These are phyloP conservation scores for Jatropha multifida DNA, from an alignment of 441 rosid species.

Conservation along the genomic window DNA sequence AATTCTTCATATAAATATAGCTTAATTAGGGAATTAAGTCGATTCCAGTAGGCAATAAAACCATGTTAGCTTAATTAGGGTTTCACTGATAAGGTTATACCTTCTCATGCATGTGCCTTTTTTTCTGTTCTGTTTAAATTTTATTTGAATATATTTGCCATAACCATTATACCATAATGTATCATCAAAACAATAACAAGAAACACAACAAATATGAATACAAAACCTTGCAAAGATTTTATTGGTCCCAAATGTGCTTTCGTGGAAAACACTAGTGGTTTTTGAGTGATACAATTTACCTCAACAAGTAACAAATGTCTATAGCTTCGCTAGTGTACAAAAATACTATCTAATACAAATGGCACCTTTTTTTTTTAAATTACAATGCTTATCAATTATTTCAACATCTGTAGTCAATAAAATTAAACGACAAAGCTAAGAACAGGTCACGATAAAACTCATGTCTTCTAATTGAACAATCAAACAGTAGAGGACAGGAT, in stretches of 20 bases:
- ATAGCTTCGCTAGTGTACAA: background rate
- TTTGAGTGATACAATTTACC: conserved; percentile 8
- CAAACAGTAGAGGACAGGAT: conserved; percentile 15
- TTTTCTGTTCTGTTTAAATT: too few relatives aligned
- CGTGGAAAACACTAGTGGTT: background rate
- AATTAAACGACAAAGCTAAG: conserved; percentile 9
- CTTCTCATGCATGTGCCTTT: too few relatives aligned
- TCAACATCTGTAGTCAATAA: conserved; percentile 11
- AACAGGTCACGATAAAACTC: conserved; percentile 14
- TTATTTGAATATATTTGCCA: too few relatives aligned
- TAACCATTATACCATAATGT: background rate
- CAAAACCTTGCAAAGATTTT: background rate
- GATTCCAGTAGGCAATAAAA: too few relatives aligned
- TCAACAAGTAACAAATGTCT: background rate
- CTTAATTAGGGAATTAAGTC: conserved; percentile 23
- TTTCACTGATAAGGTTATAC: too few relatives aligned
- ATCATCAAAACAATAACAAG: background rate
- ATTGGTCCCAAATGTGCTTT: background rate
- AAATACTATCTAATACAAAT: background rate
- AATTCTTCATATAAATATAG: conserved; percentile 48
- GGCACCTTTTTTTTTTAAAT: background rate
- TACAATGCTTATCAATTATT: conserved; percentile 15
- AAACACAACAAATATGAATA: background rate
- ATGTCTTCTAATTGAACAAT: conserved; percentile 18
- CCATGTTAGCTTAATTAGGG: too few relatives aligned